phyloP scores from a whole-genome alignment of 805 yeast species.

The Isabelozyma rhagii region DNA sequence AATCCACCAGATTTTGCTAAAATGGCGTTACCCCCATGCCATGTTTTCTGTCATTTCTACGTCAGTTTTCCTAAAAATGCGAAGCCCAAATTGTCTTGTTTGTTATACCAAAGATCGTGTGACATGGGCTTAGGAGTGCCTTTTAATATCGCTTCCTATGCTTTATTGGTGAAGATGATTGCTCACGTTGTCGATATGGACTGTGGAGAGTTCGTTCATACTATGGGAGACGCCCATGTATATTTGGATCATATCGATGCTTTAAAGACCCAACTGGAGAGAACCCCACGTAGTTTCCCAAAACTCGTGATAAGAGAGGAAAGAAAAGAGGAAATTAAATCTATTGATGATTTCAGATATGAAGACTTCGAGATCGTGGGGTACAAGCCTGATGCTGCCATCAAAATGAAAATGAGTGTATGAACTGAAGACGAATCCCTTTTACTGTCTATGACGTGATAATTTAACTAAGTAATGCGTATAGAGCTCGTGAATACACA shows the following conservation, averaged over 20 bases:
- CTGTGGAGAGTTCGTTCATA: conserved; percentile 92
- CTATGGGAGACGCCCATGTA: conserved; percentile 96
- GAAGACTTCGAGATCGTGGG: conserved; percentile 84
- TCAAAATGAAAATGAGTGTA: conserved; percentile 97
- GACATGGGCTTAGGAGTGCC: conserved; percentile 99
- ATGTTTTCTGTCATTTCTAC: conserved; percentile 92
- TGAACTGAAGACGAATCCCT: conserved; percentile 23
- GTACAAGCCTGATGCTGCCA: conserved; percentile 78
- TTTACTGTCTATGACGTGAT: too few species aligned
- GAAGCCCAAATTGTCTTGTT: conserved; percentile 73
- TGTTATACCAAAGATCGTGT: conserved; percentile 94
- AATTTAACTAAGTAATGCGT: too few species aligned
- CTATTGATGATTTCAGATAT: conserved; percentile 82
- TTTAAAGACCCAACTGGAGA: conserved; percentile 68
- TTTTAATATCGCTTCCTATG: conserved; percentile 95
- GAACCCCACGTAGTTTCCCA: conserved; percentile 82
- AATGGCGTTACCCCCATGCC: conserved; percentile 99
- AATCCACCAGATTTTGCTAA: conserved; percentile 90
- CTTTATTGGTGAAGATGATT: conserved; percentile 87
- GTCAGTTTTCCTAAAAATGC: conserved; percentile 71
- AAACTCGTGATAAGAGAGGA: conserved; percentile 66
- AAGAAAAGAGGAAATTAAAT: conserved; percentile 40
- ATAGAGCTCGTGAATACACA: too few species aligned
- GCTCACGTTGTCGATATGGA: conserved; percentile 95
- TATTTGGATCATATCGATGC: conserved; percentile 93